Evolutionary conservation across 179 eudicot species (phyloP).

Genomic region (Amaranthus tricolor): DNA sequence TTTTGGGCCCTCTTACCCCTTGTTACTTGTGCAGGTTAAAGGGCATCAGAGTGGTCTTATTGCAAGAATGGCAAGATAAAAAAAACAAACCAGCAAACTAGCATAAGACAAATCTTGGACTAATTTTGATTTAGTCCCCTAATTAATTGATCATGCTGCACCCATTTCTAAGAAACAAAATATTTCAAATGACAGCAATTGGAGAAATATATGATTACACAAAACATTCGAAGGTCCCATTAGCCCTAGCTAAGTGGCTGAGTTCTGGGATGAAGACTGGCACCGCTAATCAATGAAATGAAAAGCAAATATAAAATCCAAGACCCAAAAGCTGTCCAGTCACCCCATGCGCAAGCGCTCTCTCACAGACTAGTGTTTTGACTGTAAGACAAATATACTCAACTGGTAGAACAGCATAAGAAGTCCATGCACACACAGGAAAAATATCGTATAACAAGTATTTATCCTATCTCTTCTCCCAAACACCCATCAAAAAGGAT

Average conservation of each 20-base stretch:
- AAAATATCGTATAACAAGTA: neutral
- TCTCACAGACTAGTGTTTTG: neutral
- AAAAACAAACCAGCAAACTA: neutral
- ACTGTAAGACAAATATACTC: neutral
- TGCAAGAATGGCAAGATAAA: neutral
- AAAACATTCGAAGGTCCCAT: constrained; percentile 11
- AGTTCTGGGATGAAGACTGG: constrained; percentile 3
- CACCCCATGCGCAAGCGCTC: neutral
- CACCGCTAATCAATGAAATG: neutral
- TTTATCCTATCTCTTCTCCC: neutral
- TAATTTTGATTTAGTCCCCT: constrained; percentile 7
- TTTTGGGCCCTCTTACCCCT: too few species aligned
- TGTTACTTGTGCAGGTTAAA: too few species aligned
- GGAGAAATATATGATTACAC: constrained; percentile 7
- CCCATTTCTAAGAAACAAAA: constrained; percentile 3
- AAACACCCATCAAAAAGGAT: neutral
- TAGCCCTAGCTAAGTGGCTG: neutral
- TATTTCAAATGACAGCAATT: constrained; percentile 3
- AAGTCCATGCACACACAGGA: neutral
- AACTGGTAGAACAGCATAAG: neutral
- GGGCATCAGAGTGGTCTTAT: neutral
- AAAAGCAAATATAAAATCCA: neutral
- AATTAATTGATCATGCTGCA: constrained; percentile 9
- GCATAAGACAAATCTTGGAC: constrained; percentile 3
- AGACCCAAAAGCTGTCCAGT: neutral